Evolutionary conservation across 75 land plant genomes (phyloP).

Genomic region (Cryptomeria japonica): DNA sequence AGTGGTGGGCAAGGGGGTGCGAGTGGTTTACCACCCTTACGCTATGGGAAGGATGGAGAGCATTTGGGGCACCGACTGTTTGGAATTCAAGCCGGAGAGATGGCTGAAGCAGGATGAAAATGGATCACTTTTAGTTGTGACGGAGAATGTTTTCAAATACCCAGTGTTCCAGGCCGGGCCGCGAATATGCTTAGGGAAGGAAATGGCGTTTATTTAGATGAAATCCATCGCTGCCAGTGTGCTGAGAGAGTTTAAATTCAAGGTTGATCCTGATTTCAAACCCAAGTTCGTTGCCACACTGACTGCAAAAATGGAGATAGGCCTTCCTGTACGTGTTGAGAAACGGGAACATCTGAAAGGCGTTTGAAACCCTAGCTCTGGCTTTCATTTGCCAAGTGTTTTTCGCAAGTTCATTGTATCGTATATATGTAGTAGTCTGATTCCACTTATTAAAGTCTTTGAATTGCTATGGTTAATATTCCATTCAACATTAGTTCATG

Average conservation of each 20-base stretch:
- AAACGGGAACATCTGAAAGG: not conserved
- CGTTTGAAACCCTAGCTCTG: too few species aligned
- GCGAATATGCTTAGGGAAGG: slow-evolving; percentile 25
- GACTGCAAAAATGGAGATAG: slow-evolving; percentile 28
- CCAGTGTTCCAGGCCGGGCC: slow-evolving; percentile 33
- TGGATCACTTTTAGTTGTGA: not conserved
- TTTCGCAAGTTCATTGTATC: too few species aligned
- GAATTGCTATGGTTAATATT: too few species aligned
- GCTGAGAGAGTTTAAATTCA: slow-evolving; percentile 18
- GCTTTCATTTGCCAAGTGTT: too few species aligned
- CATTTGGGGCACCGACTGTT: slow-evolving; percentile 51
- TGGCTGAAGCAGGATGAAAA: slow-evolving; percentile 34
- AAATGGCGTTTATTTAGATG: slow-evolving; percentile 32
- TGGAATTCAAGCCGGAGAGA: slow-evolving; percentile 57
- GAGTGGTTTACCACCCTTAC: slow-evolving; percentile 36
- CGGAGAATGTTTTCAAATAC: slow-evolving; percentile 33
- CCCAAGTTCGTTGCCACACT: slow-evolving; percentile 16
- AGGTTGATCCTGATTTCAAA: slow-evolving; percentile 9
- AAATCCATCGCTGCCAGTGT: slow-evolving; percentile 21
- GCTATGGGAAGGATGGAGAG: slow-evolving; percentile 53
- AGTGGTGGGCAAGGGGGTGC: slow-evolving; percentile 16
- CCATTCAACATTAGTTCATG: too few species aligned
- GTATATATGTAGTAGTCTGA: too few species aligned
- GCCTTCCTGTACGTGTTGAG: slow-evolving; percentile 14
- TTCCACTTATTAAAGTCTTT: too few species aligned